These are phyloP conservation scores for Xylaria palmicola DNA, from an alignment of 495 filamentous ascomycete species.

Conservation along the genomic window DNA sequence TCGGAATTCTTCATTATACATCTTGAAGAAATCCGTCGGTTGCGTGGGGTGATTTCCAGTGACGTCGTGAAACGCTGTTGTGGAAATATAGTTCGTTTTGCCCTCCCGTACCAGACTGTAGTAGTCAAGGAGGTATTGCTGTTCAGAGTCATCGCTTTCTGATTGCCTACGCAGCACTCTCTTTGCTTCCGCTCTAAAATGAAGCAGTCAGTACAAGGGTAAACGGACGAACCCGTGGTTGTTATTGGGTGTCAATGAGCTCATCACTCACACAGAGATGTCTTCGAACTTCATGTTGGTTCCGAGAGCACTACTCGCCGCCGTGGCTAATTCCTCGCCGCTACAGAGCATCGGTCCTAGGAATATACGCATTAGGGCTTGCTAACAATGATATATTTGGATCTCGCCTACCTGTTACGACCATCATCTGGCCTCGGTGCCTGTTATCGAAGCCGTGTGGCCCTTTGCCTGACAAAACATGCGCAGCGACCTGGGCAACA, in stretches of 20 bases:
- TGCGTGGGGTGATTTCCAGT: constrained; percentile 51
- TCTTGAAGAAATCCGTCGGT: constrained; percentile 53
- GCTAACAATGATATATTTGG: neutral
- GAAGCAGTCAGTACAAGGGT: neutral
- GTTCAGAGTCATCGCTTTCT: constrained; percentile 47
- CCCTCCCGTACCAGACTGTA: constrained; percentile 58
- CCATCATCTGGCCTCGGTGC: constrained; percentile 57
- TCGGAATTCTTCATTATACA: constrained; percentile 46
- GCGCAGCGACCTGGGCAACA: constrained; percentile 50
- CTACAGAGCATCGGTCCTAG: constrained; percentile 51
- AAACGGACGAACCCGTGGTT: neutral
- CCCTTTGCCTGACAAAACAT: constrained; percentile 52
- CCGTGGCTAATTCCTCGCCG: constrained; percentile 52
- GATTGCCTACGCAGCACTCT: constrained; percentile 43
- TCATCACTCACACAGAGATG: neutral
- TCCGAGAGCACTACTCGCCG: constrained; percentile 50
- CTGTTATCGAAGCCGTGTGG: constrained; percentile 54
- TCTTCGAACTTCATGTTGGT: constrained; percentile 49
- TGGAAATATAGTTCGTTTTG: constrained; percentile 61
- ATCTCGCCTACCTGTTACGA: constrained; percentile 43
- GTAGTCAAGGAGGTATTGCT: constrained; percentile 57
- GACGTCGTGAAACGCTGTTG: constrained; percentile 53
- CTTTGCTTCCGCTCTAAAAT: constrained; percentile 44
- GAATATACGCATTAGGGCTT: neutral
- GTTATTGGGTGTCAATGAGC: neutral